phyloP scores from a whole-genome alignment of 2,329 filamentous ascomycete genomes.

The Exophiala oligosperma region DNA sequence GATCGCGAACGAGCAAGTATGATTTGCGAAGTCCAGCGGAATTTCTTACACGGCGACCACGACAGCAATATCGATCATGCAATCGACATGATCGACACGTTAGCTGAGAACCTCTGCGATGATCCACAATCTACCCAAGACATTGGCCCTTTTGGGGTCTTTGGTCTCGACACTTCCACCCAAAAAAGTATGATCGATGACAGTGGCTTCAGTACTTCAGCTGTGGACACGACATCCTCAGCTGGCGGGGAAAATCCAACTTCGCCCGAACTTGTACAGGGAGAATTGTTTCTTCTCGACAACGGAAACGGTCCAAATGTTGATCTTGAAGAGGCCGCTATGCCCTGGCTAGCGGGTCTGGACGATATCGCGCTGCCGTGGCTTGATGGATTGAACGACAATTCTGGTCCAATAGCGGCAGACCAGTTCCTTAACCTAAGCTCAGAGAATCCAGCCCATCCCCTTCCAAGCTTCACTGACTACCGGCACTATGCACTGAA shows the following conservation, averaged over 20 bases:
- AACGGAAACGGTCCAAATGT: neutral
- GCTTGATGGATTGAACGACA: neutral
- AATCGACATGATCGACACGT: slow-evolving; percentile 1
- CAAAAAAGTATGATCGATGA: neutral
- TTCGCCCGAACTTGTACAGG: neutral
- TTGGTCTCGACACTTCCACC: neutral
- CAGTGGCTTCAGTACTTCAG: neutral
- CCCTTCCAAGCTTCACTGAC: neutral
- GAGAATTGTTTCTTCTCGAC: neutral
- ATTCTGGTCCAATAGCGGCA: neutral
- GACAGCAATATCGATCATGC: slow-evolving; percentile 6
- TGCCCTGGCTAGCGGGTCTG: slow-evolving; percentile 5
- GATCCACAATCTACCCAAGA: neutral
- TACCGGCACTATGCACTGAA: neutral
- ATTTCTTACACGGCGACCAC: slow-evolving; percentile 4
- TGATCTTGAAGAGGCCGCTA: neutral
- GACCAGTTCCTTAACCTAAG: neutral
- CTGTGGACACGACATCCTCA: neutral
- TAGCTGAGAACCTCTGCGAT: neutral
- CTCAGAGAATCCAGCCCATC: neutral
- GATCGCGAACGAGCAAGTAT: slow-evolving; percentile 3
- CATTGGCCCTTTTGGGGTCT: slow-evolving; percentile 5
- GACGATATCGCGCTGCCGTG: slow-evolving; percentile 4
- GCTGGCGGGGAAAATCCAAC: neutral
- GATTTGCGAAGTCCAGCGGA: slow-evolving; percentile 1